Base-by-base conservation (phyloP, 257 asterid species). In the Lavandula angustifolia region DNA sequence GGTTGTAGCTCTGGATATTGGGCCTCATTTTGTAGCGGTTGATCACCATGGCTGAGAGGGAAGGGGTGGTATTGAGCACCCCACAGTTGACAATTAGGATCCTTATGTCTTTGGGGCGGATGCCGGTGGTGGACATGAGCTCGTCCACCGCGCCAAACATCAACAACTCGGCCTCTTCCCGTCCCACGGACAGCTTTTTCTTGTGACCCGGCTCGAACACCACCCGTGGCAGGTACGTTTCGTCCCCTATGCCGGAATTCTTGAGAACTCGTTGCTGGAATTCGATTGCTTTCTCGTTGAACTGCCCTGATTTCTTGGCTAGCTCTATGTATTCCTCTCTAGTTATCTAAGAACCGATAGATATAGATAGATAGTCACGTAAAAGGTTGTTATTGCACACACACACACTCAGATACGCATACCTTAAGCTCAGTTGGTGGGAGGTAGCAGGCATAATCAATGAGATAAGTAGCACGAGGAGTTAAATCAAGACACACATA, bases 21-120 rank as follows among this genome's bases (percentile, higher is more conserved):
- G 68, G 82, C 54, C 80, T 56, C 14, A 83, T 75, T 58, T 79
- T 81, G 73, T 86, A 86, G 60, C 76, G 94, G 74, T 85, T 81
- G 74, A 85, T 71, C 4, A 85, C 59, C 94, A 85, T 85, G 69
- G 89, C 84, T 0, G 89, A 83, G 50, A 83, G 89, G n/a, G 94
- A 86, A 1, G 94, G 94, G 31, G 94, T 86, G 53, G 90, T 77
- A 73, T 79, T 81, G 54, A 86, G 82, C n/a, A 83, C 56, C 31
- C 90, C 84, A 7, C 90, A 85, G 64, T 85, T 85, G 56, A 85
- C 87, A 0, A 85, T 70, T 7, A 86, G 81, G 78, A 83, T 78
- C 60, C 49, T 75, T 33, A 86, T 65, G 76, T 77, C 86, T 11
- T 75, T 77, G 2, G 79, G 79, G n/a, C 69, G 64, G 43, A 81